phyloP scores from a whole-genome alignment of 2,329 filamentous ascomycete genomes.

The Colletotrichum karsti region DNA sequence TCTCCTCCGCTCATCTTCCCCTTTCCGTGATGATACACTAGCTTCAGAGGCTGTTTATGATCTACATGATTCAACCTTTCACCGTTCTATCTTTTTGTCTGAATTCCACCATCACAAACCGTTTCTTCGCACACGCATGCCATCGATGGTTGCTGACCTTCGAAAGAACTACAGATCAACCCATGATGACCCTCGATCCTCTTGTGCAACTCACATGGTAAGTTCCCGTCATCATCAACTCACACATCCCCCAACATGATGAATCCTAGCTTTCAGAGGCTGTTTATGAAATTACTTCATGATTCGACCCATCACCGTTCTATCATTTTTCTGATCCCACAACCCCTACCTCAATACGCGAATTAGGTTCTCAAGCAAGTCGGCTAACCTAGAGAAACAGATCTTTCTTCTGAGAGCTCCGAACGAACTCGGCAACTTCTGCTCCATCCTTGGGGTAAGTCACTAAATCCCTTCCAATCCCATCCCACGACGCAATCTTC shows the following conservation, averaged over 20 bases:
- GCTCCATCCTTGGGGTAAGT: too few species aligned
- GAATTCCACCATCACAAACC: neutral
- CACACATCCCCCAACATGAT: slow-evolving; percentile 42
- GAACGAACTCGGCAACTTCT: too few species aligned
- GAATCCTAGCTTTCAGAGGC: slow-evolving; percentile 51
- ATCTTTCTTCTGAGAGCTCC: too few species aligned
- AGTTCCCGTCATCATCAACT: neutral
- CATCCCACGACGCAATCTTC: neutral
- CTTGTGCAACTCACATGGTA: too few species aligned
- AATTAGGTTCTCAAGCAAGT: too few species aligned
- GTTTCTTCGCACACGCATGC: neutral
- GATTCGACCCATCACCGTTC: slow-evolving; percentile 47
- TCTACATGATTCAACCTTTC: slow-evolving; percentile 46
- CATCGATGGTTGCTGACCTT: neutral
- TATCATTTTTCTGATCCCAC: slow-evolving; percentile 34
- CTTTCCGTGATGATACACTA: slow-evolving; percentile 46
- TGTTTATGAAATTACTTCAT: slow-evolving; percentile 53
- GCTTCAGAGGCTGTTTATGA: slow-evolving; percentile 60
- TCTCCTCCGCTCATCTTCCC: neutral
- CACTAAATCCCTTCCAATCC: too few species aligned
- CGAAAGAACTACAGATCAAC: too few species aligned
- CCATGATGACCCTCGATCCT: too few species aligned
- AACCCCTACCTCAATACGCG: neutral
- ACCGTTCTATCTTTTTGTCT: slow-evolving; percentile 39
- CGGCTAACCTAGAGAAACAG: slow-evolving; percentile 38